phyloP scores from a whole-genome alignment of 2,329 filamentous ascomycete genomes.

The Aspergillus eucalypticola region DNA sequence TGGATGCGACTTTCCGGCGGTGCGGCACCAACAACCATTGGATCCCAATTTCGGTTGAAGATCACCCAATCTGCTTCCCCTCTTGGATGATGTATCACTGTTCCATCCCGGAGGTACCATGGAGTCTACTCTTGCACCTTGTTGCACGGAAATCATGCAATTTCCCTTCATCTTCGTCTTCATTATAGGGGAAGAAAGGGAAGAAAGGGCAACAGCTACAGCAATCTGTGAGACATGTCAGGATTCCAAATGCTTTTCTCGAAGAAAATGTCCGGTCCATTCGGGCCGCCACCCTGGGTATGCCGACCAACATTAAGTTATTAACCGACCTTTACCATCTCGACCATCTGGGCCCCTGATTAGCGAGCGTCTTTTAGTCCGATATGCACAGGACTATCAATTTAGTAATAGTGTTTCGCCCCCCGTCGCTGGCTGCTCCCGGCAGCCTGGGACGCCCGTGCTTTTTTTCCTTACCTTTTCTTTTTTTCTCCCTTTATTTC shows the following conservation, averaged over 20 bases:
- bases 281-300: background rate
- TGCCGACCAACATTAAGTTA: background rate
- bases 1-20: constrained; percentile 28
- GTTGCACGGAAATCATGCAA: background rate
- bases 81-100: background rate
- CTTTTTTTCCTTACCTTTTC: constrained; percentile 13
- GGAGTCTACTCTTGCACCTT: background rate
- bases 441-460: constrained; percentile 24
- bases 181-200: too few species aligned
- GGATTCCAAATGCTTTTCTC: background rate
- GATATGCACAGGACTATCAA: background rate
- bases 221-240: background rate
- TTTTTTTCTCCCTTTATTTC: background rate
- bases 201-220: background rate
- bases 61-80: constrained; percentile 14
- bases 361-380: background rate
- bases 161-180: too few species aligned
- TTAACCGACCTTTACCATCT: background rate
- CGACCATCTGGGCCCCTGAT: background rate
- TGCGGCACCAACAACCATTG: constrained; percentile 32
- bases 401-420: background rate
- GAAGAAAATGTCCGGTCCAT: background rate
- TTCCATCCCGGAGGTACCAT: background rate
- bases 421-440: constrained; percentile 12
- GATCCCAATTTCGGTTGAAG: constrained; percentile 23